Conservation (phyloP, 2,329 filamentous ascomycete genomes). For the Phialocephala subalpina region DNA sequence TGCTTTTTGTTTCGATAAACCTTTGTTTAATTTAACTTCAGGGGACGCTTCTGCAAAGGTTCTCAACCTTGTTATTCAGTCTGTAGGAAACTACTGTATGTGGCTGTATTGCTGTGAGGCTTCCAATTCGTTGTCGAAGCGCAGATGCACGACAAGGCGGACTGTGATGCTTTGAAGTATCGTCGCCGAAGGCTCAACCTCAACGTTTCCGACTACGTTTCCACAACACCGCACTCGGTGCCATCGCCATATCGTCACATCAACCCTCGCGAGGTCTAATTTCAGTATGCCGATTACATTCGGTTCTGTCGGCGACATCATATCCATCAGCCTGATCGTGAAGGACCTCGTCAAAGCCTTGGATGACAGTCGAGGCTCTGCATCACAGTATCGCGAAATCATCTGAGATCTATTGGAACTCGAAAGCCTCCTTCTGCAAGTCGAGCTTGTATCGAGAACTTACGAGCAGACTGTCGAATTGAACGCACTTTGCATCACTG, state of each 20-base stretch:
- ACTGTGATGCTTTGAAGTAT: no score
- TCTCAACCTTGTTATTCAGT: neutral
- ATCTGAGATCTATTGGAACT: constrained; percentile 39
- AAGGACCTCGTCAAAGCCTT: constrained; percentile 37
- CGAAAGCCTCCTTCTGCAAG: constrained; percentile 28
- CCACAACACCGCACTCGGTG: neutral
- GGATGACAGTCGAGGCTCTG: constrained; percentile 41
- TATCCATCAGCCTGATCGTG: neutral
- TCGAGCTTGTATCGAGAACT: constrained; percentile 21
- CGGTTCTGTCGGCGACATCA: neutral
- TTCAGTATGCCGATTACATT: neutral
- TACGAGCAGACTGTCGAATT: constrained; percentile 20
- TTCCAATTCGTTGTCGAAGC: no score
- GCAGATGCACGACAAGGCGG: no score
- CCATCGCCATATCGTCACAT: no score
- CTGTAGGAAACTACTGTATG: no score
- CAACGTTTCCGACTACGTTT: no score
- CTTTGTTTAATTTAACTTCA: no score
- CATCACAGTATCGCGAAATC: constrained; percentile 42
- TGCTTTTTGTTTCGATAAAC: no score
- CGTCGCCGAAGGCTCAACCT: no score
- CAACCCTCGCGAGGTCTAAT: no score
- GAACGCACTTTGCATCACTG: constrained; percentile 24
- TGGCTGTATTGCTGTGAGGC: no score
- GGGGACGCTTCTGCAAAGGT: no score